Base-by-base conservation (phyloP, 169 alveolate genomes). In the Eimeria maxima region DNA sequence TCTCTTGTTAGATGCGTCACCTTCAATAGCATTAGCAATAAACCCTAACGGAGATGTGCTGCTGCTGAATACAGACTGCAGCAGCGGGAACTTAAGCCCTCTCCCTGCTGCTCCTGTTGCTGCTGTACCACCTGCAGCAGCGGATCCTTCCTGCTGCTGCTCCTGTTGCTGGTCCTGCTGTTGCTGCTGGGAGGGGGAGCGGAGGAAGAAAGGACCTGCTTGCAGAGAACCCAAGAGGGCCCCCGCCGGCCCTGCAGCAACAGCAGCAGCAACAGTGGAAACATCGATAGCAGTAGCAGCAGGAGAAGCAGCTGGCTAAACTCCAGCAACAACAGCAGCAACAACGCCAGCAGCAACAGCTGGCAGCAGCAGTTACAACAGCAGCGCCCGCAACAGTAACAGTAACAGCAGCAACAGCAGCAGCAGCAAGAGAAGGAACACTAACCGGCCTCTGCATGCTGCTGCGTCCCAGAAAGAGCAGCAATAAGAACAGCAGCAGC, bases 341-440 rank as follows among this genome's bases (percentile, higher is more conserved):
- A n/a, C 74, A 65, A n/a, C 74, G 18, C 29, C 74, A 65, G 74
- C 33, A 22, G 38, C 24, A 16, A 8, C 38, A n/a, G 74, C 74
- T 10, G 33, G 27, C 6, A 65, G 74, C 74, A 65, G 18, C 83
- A 29, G 45, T 6, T n/a, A 47, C 83, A 16, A 47, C 83, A 27
- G 83, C 83, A 73, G 45, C 33, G 45, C 50, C 44, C 4, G 57
- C 57, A 50, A 11, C 57, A 50, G 57, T n/a, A n/a, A n/a, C n/a
- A n/a, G n/a, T n/a, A n/a, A n/a, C n/a, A n/a, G n/a, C n/a, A 38
- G 88, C 88, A 38, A 65, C 88, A 18, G 88, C 88, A 38, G 65
- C 88, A 10, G 65, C 65, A 38, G 27, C 88, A 27, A 74, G 13
- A 74, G 53, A 8, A 33, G 50, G 13, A 44, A 24, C 22, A 27